Base-by-base conservation (phyloP, 2,329 filamentous ascomycete species). In the Cryphonectria carpinicola region DNA sequence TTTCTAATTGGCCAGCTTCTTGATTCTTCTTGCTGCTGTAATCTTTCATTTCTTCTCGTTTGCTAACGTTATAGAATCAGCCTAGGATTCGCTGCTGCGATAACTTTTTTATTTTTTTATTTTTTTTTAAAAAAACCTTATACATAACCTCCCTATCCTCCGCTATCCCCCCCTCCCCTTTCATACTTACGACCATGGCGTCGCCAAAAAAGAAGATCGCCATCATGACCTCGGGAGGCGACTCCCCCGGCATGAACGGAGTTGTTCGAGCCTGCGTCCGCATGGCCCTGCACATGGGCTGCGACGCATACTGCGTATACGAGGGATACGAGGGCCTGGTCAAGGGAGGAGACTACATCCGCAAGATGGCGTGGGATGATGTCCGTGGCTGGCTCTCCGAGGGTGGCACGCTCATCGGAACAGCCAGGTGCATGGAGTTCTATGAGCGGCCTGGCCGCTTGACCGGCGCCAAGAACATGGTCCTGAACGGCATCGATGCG, bases 301-400 rank as follows among this genome's bases (percentile, higher is more conserved):
- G 93, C 79, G 92, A 95, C 76, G 87, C 92, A 72, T 96, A 89
- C 77, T 93, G 91, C 76, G 85, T 96, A 79, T 96, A 95, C 81
- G 96, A 98, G 81, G 96, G 96, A 72, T 99, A 99, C 83, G 94
- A 98, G 79, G 96, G 96, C 58, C 87, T 99, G 68, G 95, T 99
- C 39, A 89, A 92, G 75, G 96, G 95, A 76, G 94, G 94, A 63
- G 87, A 94, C 79, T 89, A 95, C 83, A 98, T 99, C 83, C 89
- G 89, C 76, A 88, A 93, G 83, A 93, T 97, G 89, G 84, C 89
- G 66, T 98, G 95, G 95, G 89, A 97, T 74, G 94, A 98, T 79
- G 96, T 99, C 70, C 92, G 96, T 77, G 95, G 96, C 77, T 99
- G 92, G 87, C 88, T 97, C 68, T 95, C 93, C 43, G 94, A 97